Evolutionary conservation across 306 rosid species (phyloP), one percentile per base, ranked within the genome.

Genomic region (Quercus aquifolioides): DNA sequence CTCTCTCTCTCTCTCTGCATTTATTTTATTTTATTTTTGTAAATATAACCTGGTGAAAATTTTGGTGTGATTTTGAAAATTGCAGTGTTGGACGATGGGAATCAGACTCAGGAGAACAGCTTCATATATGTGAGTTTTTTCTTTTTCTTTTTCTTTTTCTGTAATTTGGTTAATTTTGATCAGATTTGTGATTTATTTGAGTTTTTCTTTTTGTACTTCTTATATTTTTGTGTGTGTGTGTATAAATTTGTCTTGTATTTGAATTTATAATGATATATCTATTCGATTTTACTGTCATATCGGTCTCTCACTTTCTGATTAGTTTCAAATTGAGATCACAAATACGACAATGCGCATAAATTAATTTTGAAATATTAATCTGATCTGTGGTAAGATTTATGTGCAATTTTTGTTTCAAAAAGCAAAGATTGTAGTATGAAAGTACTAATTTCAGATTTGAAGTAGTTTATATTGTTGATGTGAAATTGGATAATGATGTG

Each of bases 51-150:
- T 38, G 46, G 17, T 49, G 28, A 62, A 75, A 67, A 25, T 55
- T 75, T 73, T 33, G 69, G 41, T 23, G 49, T 54, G 76, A n/a
- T 26, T 20, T 19, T 81, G 63, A 73, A 82, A 41, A 71, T 80
- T 69, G 38, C 94, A 95, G 98, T 95, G 78, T 75, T 88, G 90
- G 99, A 95, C 69, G 96, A 89, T 72, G 97, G 90, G 75, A 91
- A 79, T 71, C 98, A 82, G 83, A 55, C 89, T 60, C 96, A 86
- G 90, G 99, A 91, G 81, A 89, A 91, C 86, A 76, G 90, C 84
- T 93, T 79, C 96, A 93, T 95, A 35, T 95, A 91, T 64, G 98
- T 93, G 85, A 90, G 96, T 86, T 33, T 56, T 41, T 54, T 57
- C 78, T 62, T 56, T 59, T 28, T 28, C 0, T 28, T 28, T 28